Evolutionary conservation across 164 flowering plant species (phyloP).

Genomic region (Piper longum): DNA sequence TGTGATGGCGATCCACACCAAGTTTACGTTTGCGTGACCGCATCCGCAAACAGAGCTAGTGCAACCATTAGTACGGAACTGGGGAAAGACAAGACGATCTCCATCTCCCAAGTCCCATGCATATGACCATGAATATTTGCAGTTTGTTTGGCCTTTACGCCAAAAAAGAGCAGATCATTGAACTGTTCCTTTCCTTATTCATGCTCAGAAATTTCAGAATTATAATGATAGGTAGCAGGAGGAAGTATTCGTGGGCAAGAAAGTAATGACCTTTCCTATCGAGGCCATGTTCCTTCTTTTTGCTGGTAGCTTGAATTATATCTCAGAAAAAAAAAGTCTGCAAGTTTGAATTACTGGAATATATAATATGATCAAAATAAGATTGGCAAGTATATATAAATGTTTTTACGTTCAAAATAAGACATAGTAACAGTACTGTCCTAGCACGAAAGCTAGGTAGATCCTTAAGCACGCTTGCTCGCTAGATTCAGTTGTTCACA

Average conservation of each 20-base stretch:
- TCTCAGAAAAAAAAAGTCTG: too few species aligned
- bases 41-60: neutral
- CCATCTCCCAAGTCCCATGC: neutral
- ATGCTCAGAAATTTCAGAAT: neutral
- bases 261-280: neutral
- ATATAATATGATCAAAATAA: too few species aligned
- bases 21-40: neutral
- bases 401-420: too few species aligned
- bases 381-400: too few species aligned
- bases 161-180: neutral
- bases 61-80: neutral
- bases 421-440: too few species aligned
- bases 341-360: too few species aligned
- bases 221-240: neutral
- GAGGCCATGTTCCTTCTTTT: neutral
- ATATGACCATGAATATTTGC: neutral
- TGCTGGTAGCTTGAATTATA: neutral
- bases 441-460: too few species aligned
- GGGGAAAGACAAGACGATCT: neutral
- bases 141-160: neutral
- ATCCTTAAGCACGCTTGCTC: too few species aligned
- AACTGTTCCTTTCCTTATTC: conserved; percentile 1
- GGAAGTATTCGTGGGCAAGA: neutral
- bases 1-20: neutral
- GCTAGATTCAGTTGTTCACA: too few species aligned